Evolutionary conservation across 176 grass and related monocot species (phyloP).

Genomic region (Zea luxurians): DNA sequence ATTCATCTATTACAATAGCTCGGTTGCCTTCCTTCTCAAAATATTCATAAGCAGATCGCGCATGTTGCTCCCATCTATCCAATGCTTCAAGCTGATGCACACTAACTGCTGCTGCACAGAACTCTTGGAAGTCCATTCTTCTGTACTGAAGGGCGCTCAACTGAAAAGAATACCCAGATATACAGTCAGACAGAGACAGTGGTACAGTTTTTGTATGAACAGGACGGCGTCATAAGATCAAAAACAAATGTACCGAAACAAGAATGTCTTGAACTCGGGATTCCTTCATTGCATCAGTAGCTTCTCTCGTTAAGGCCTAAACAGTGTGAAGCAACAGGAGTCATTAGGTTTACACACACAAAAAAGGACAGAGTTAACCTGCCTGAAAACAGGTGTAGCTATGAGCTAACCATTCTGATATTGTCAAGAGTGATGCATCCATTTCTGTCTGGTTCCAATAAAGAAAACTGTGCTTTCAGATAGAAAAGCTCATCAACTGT

Average conservation of each 20-base stretch:
- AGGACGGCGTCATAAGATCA: too few relatives aligned
- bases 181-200: too few relatives aligned
- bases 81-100: slow-evolving; percentile 82
- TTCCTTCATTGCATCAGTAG: too few relatives aligned
- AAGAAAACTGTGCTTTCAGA: slow-evolving; percentile 72
- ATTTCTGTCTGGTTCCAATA: slow-evolving; percentile 71
- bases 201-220: too few relatives aligned
- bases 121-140: slow-evolving; percentile 86
- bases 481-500: slow-evolving; percentile 80
- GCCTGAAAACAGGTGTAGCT: neutral
- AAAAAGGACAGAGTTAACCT: neutral
- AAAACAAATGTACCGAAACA: too few relatives aligned
- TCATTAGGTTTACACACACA: slow-evolving; percentile 17
- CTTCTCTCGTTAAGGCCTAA: slow-evolving; percentile 38
- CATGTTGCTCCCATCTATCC: slow-evolving; percentile 90
- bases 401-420: slow-evolving; percentile 68
- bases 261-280: too few relatives aligned
- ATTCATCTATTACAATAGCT: too few relatives aligned
- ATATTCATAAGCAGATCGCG: slow-evolving; percentile 63
- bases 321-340: slow-evolving; percentile 13
- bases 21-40: slow-evolving; percentile 80
- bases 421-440: slow-evolving; percentile 22
- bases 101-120: slow-evolving; percentile 71
- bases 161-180: slow-evolving; percentile 32
- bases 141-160: slow-evolving; percentile 78